phyloP scores from a whole-genome alignment of 2,329 filamentous ascomycete genomes.

The Diplodia corticola region DNA sequence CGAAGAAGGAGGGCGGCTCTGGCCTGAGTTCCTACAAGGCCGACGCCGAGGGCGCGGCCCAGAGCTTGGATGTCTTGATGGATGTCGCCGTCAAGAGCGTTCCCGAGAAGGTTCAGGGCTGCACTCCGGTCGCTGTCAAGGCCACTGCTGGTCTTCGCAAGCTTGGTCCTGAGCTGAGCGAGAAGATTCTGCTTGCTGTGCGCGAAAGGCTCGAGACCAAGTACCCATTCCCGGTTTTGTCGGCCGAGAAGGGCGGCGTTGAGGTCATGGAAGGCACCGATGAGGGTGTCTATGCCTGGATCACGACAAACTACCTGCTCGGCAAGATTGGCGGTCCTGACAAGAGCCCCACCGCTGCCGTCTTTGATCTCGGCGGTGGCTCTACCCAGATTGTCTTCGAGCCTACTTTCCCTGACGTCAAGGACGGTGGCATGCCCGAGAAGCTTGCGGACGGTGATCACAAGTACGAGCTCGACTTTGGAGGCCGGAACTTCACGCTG shows the following conservation, averaged over 20 bases:
- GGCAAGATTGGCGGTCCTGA: conserved; percentile 96
- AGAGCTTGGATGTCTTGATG: conserved; percentile 85
- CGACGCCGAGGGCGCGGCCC: conserved; percentile 84
- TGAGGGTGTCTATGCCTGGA: conserved; percentile 98
- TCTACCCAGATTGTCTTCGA: conserved; percentile 99
- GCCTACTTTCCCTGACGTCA: conserved; percentile 78
- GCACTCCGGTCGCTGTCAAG: conserved; percentile 95
- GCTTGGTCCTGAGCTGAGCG: conserved; percentile 76
- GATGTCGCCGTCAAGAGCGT: conserved; percentile 81
- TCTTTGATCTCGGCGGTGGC: conserved; percentile 94
- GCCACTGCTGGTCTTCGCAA: conserved; percentile 91
- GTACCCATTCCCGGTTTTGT: conserved; percentile 94
- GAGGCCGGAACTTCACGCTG: conserved; percentile 84
- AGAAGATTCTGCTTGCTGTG: conserved; percentile 83
- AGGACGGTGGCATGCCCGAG: conserved; percentile 78
- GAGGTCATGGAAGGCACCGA: conserved; percentile 97
- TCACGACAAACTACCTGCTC: conserved; percentile 97
- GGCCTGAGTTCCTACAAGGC: conserved; percentile 82
- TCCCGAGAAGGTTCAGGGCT: conserved; percentile 85
- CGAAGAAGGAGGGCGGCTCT: conserved; percentile 75
- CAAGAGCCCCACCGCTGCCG: conserved; percentile 83
- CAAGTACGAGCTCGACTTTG: conserved; percentile 90
- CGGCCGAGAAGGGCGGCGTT: conserved; percentile 80
- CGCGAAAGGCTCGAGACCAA: conserved; percentile 78
- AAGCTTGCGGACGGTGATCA: conserved; percentile 87